Base-by-base conservation (phyloP, 2,329 filamentous ascomycete genomes). In the Pyricularia pennisetigena region DNA sequence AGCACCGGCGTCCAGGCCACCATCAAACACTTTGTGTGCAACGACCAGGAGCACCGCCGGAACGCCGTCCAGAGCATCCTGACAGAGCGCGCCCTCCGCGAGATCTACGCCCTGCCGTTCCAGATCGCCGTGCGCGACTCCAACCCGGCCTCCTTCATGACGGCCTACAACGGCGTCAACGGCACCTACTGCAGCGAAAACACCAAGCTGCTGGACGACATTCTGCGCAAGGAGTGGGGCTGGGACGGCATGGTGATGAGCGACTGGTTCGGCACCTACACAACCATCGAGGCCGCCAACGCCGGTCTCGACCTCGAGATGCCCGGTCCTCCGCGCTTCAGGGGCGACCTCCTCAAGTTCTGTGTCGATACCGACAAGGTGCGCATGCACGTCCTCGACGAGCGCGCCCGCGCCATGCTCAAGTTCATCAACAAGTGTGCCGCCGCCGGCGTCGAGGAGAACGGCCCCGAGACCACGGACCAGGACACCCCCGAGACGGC, bases 21-120 rank as follows among this genome's bases (percentile, higher is more conserved):
- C 2, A 79, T 86, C 69, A 88, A 88, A 78, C 86, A 88, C 74
- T 88, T 87, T 74, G 82, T 87, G 24, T 86, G 84, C 76, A 88
- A 88, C 70, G 86, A 88, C 72, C 85, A 87, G 72, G 85, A 88
- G 74, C 83, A 86, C 72, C 82, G 81, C 75, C 80, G 85, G 23
- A 85, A 85, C 76, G 82, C 81, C 8, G 83, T 87, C 0, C 80
- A 87, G 70, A 81, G 80, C 69, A 82, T 85, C 64, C 75, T 88
- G 35, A 85, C 84, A 0, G 81, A 85, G 71, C 80, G 85, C 28
- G 84, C 85, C 12, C 76, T 88, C 69, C 81, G 86, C 41, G 85
- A 88, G 78, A 83, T 88, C 63, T 87, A 88, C 71, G 75, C 84
- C 8, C 78, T 86, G 66, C 84, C 85, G 0, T 88, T 88, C 74